Evolutionary conservation across 2,329 filamentous ascomycete genomes (phyloP).

Genomic region (Microdochium trichocladiopsis): DNA sequence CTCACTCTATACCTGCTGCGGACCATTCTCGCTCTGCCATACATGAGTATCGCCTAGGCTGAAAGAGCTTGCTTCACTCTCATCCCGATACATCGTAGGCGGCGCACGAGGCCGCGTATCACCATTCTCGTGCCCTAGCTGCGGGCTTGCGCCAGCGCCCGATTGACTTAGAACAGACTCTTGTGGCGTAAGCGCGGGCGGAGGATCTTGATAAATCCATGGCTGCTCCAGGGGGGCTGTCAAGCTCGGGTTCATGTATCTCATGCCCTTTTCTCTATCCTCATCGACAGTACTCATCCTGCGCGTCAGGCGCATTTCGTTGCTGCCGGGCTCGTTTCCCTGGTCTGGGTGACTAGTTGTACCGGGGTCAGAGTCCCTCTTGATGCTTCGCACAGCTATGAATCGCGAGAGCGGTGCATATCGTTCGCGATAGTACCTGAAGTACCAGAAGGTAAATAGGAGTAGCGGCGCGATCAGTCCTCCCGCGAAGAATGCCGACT

Average conservation of each 20-base stretch:
- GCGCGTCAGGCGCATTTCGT: conserved; percentile 31
- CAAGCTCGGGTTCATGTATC: conserved; percentile 73
- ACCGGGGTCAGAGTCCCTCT: conserved; percentile 49
- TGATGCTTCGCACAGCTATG: conserved; percentile 84
- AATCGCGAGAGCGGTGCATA: conserved; percentile 88
- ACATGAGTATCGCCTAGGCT: conserved; percentile 20
- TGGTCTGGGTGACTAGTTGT: conserved; percentile 34
- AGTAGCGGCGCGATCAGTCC: conserved; percentile 70
- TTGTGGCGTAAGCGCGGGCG: conserved; percentile 23
- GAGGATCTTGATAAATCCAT: conserved; percentile 59
- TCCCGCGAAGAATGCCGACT: conserved; percentile 66
- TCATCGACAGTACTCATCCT: conserved; percentile 65
- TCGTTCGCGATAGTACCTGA: conserved; percentile 69
- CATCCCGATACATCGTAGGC: conserved; percentile 2
- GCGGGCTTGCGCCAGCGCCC: neutral
- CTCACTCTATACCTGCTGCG: neutral
- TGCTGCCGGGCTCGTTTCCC: conserved; percentile 24
- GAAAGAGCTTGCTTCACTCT: conserved; percentile 19
- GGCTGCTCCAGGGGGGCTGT: conserved; percentile 60
- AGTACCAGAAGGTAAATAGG: conserved; percentile 80
- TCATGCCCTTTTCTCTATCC: conserved; percentile 59
- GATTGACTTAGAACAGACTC: conserved; percentile 7
- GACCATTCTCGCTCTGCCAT: conserved; percentile 8
- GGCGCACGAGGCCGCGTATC: neutral
- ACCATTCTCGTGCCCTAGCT: neutral